phyloP scores from a whole-genome alignment of 2,329 filamentous ascomycete species.

The Cadophora sp. region DNA sequence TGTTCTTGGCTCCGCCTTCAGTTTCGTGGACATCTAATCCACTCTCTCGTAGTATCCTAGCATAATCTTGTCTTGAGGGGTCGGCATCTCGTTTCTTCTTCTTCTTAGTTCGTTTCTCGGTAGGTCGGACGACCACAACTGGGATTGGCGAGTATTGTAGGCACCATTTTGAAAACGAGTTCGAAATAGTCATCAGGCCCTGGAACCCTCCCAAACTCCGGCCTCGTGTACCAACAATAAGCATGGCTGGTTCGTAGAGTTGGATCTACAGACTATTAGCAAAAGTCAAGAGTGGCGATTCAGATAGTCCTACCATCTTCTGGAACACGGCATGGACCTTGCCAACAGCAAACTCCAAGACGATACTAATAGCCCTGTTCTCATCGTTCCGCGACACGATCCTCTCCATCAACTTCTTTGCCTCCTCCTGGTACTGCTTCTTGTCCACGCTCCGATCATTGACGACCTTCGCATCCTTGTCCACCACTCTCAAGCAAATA shows the following conservation, averaged over 20 bases:
- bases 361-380: constrained; percentile 73
- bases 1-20: constrained; percentile 34
- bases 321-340: constrained; percentile 77
- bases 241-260: constrained; percentile 75
- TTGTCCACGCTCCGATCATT: constrained; percentile 64
- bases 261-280: constrained; percentile 59
- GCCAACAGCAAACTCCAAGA: constrained; percentile 75
- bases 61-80: constrained; percentile 67
- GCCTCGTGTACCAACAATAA: constrained; percentile 75
- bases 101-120: constrained; percentile 73
- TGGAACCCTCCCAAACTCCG: constrained; percentile 74
- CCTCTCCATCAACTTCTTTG: constrained; percentile 66
- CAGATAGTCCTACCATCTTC: constrained; percentile 65
- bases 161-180: constrained; percentile 76
- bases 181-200: constrained; percentile 66
- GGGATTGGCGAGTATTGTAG: constrained; percentile 77
- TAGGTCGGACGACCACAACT: constrained; percentile 75
- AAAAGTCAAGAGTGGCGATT: neutral
- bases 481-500: constrained; percentile 74
- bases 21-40: constrained; percentile 46
- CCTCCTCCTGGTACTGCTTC: constrained; percentile 69
- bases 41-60: constrained; percentile 68
- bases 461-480: constrained; percentile 72
- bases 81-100: constrained; percentile 72
- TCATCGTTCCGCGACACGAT: constrained; percentile 74